A percentile compares a stretch with the other conserved stretches of the same genome.
Conservation (phyloP, 768 basidiomycete genomes). For the Mrakia blollopis region DNA sequence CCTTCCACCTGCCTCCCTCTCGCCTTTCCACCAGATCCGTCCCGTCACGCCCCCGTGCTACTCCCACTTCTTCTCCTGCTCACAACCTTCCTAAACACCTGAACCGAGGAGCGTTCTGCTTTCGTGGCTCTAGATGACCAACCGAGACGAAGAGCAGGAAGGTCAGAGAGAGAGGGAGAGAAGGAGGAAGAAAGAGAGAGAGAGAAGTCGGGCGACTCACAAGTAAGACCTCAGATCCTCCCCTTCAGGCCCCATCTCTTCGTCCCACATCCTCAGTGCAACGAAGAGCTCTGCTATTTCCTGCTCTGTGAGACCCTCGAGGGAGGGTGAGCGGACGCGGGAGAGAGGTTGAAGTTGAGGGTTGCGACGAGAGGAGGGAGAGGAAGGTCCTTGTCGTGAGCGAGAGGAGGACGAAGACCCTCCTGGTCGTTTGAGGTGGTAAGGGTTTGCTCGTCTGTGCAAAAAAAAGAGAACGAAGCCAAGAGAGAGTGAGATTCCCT, state of each 20-base stretch:
- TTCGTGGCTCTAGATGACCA: too few species aligned
- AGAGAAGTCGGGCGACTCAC: neutral
- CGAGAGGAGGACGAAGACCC: neutral
- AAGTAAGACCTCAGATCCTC: neutral
- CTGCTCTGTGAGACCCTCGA: neutral
- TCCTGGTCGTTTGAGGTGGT: slow-evolving; percentile 3
- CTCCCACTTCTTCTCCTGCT: too few species aligned
- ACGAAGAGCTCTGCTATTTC: neutral
- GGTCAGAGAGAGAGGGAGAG: too few species aligned
- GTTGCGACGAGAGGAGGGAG: neutral
- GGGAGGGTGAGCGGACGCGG: neutral
- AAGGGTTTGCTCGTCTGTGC: slow-evolving; percentile 6
- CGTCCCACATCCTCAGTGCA: slow-evolving; percentile 6
- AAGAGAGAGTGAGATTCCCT: neutral
- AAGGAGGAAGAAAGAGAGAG: too few species aligned
- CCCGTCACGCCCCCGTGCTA: too few species aligned
- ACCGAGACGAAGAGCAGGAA: too few species aligned
- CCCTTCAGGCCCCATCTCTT: slow-evolving; percentile 2
- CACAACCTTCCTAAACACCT: too few species aligned
- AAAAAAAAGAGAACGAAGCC: neutral
- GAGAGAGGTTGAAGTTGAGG: neutral
- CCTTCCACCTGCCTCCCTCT: neutral
- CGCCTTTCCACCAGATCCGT: neutral
- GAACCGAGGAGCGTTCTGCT: too few species aligned
- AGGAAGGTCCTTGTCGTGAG: neutral